Base-by-base conservation (phyloP, 2,329 filamentous ascomycete species). In the Ophiostoma perfectum region DNA sequence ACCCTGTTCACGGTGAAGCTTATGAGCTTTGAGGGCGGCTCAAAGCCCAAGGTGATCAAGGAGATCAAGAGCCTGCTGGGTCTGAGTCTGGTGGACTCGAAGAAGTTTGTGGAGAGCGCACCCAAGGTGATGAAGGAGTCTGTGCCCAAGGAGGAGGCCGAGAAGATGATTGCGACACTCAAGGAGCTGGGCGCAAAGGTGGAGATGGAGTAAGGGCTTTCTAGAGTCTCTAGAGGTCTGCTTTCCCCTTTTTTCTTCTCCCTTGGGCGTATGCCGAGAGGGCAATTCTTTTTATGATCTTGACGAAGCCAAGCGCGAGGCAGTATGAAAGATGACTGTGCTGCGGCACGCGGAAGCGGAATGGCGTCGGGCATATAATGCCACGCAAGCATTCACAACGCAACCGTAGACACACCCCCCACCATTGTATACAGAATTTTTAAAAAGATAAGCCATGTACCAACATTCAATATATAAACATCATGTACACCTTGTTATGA, bases 21-120 rank as follows among this genome's bases (percentile, higher is more conserved):
- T 72, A 86, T 91, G 80, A 90, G 90, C 47, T 96, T 98, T 78
- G 96, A 99, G 67, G 85, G 93, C 41, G 85, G 81, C 66, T 83
- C 94, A 73, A 99, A 99, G 85, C 93, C 96, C 76, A 99, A 99
- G 90, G 84, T 99, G 76, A 99, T 99, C 86, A 99, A 99, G 87
- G 95, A 99, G 84, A 86, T 99, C 83, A 99, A 99, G 88, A 89
- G 88, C 76, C 85, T 99, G 87, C 84, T 99, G 70, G 95, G 95
- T 60, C 82, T 99, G 77, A 96, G 91, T 78, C 86, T 99, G 83
- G 96, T 99, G 74, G 95, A 99, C 81, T 96, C 92, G 82, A 99
- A 99, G 90, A 99, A 99, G 85, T 99, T 99, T 77, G 95, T 99
- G 73, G 95, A 99, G 86, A 92, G 91, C 77, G 93, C 91, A 74